Conservation (phyloP, 768 basidiomycete genomes). For the Coprinellus micaceus region DNA sequence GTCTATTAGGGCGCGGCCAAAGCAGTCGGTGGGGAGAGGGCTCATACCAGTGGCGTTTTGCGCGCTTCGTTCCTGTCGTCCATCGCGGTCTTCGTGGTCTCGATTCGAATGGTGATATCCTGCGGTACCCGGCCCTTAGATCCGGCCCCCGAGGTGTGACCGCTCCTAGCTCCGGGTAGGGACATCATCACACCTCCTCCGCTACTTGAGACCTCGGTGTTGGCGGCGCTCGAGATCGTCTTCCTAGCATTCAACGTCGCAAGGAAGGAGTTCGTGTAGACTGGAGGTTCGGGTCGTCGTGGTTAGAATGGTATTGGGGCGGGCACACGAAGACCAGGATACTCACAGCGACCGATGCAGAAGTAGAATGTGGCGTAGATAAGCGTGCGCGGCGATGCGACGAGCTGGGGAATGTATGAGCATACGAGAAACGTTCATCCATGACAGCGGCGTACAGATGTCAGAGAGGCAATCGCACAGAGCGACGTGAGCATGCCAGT, state of each 20-base stretch:
- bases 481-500: conserved; percentile 41
- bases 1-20: neutral
- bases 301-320: neutral
- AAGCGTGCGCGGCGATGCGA: conserved; percentile 39
- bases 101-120: conserved; percentile 34
- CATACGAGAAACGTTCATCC: too few relatives aligned
- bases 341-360: conserved; percentile 45
- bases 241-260: conserved; percentile 49
- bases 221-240: conserved; percentile 28
- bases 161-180: conserved; percentile 24
- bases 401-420: too few relatives aligned
- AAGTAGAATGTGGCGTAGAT: conserved; percentile 53
- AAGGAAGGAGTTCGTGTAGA: conserved; percentile 51
- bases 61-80: neutral
- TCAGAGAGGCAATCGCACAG: conserved; percentile 46
- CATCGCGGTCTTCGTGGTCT: conserved; percentile 25
- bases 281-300: conserved; percentile 18
- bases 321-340: neutral
- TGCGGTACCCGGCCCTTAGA: conserved; percentile 14
- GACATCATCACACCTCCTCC: conserved; percentile 25
- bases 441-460: too few relatives aligned
- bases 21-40: neutral
- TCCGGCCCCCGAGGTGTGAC: conserved; percentile 11
- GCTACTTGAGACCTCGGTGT: conserved; percentile 22
- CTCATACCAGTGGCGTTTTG: neutral